phyloP scores from a whole-genome alignment of 2,329 filamentous ascomycete species.

The Arthroderma sp. region DNA sequence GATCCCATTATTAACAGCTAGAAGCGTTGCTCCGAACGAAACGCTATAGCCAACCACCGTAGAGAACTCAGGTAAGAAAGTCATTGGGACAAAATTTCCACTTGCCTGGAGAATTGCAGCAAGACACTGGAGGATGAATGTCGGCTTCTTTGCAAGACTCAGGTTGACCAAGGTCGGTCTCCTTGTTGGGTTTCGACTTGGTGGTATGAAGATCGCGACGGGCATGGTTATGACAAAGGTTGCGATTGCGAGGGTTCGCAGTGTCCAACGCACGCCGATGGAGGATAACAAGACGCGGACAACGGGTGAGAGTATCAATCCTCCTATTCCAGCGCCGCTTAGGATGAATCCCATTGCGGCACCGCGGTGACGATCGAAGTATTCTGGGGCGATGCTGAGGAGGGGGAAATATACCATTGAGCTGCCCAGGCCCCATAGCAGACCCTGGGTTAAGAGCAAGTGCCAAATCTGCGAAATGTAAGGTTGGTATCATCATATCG shows the following conservation, averaged over 20 bases:
- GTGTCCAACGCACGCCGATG: slow-evolving; percentile 4
- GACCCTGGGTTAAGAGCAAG: slow-evolving; percentile 23
- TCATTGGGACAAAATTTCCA: slow-evolving; percentile 27
- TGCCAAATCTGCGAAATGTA: slow-evolving; percentile 18
- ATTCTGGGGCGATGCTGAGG: slow-evolving; percentile 27
- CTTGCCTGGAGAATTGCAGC: slow-evolving; percentile 25
- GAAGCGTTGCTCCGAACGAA: slow-evolving; percentile 25
- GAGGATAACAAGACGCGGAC: slow-evolving; percentile 4
- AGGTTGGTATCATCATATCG: background rate
- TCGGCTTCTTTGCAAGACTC: slow-evolving; percentile 20
- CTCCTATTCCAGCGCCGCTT: slow-evolving; percentile 26
- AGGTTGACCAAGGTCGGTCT: slow-evolving; percentile 17
- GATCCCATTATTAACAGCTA: slow-evolving; percentile 27
- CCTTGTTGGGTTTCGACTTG: slow-evolving; percentile 3
- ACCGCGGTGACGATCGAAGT: slow-evolving; percentile 24
- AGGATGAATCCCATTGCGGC: slow-evolving; percentile 28
- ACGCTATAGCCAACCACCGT: slow-evolving; percentile 25
- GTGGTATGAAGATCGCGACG: slow-evolving; percentile 6
- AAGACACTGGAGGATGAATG: slow-evolving; percentile 26
- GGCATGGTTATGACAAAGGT: slow-evolving; percentile 4
- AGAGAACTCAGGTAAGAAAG: slow-evolving; percentile 28
- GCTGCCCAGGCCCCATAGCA: slow-evolving; percentile 26
- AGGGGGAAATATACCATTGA: slow-evolving; percentile 28
- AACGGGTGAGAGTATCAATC: slow-evolving; percentile 24
- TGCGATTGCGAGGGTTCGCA: slow-evolving; percentile 5